Evolutionary conservation across 2,329 filamentous ascomycete genomes (phyloP).

Genomic region (Ceratocystis papillata): DNA sequence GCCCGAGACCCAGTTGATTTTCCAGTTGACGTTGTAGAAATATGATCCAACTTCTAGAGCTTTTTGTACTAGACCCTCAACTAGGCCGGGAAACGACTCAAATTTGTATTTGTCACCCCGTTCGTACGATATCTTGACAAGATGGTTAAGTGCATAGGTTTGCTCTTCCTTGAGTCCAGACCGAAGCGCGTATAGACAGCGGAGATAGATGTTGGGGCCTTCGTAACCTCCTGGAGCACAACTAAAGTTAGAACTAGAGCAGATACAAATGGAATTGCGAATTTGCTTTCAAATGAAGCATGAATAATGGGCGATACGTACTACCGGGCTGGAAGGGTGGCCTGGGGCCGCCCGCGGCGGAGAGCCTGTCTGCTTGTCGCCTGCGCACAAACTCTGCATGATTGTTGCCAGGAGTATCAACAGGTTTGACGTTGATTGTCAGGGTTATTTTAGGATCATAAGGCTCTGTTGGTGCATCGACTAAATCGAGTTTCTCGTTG

Average conservation of each 20-base stretch:
- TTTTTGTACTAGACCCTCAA: constrained; percentile 79
- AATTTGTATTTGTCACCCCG: constrained; percentile 93
- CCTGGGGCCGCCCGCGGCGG: constrained; percentile 39
- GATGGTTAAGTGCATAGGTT: constrained; percentile 82
- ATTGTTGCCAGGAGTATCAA: constrained; percentile 64
- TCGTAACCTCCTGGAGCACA: constrained; percentile 45
- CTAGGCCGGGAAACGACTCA: constrained; percentile 77
- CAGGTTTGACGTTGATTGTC: constrained; percentile 49
- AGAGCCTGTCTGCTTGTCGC: constrained; percentile 21
- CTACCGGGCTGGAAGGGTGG: constrained; percentile 50
- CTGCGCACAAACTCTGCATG: constrained; percentile 54
- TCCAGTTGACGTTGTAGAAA: constrained; percentile 76
- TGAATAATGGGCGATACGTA: constrained; percentile 33
- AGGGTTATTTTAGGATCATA: constrained; percentile 48
- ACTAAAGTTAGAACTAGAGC: background rate
- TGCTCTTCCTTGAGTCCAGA: constrained; percentile 72
- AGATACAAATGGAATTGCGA: too few species aligned
- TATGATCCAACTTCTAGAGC: constrained; percentile 65
- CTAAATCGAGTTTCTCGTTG: constrained; percentile 23
- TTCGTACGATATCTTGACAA: constrained; percentile 92
- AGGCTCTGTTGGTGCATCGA: constrained; percentile 21
- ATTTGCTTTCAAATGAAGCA: too few species aligned
- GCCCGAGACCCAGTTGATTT: constrained; percentile 54
- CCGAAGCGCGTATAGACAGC: constrained; percentile 71
- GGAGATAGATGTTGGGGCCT: constrained; percentile 82